Base-by-base conservation (phyloP, 2,329 filamentous ascomycete genomes). In the Fusarium sarcochroum region DNA sequence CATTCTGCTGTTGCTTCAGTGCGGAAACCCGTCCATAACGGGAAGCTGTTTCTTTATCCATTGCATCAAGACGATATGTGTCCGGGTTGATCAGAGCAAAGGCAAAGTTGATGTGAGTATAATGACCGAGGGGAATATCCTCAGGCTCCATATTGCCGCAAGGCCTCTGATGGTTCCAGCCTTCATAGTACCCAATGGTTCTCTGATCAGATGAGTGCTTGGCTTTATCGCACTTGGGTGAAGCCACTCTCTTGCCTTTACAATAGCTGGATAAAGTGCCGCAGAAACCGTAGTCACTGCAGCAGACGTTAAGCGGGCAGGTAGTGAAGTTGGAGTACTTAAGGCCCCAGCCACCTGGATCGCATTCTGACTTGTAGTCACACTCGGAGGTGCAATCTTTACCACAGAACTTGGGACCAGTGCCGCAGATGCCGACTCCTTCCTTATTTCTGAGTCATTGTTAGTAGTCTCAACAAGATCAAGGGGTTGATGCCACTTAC, bases 231-330 rank as follows among this genome's bases (percentile, higher is more conserved):
- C 55, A 58, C 4, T 53, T 21, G 0, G 55, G 55, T 1, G 55
- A 58, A 0, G 55, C 5, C 0, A 54, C 55, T 2, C 18, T 46
- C 1, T 52, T 23, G 1, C 41, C 55, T 20, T 58, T 53, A 1
- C 55, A 58, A 0, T 54, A 58, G 2, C 53, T 50, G 1, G 45
- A 0, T 0, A 35, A 10, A 15, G 63, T 76, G 71, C 75, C 77
- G 35, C 78, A 81, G 44, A 77, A 80, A 6, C 80, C 77, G 21
- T 58, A 77, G 14, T 76, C 54, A 20, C 63, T 72, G 44, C 79
- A 81, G 69, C 80, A 81, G 1, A 80, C 79, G 15, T 80, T 78
- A 0, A 80, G 67, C 1, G 78, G 79, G 48, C 79, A 80, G 4
- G 59, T 57, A 1, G 38, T 35, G 1, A 42, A 14, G 4, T 63